These are phyloP conservation scores for Helianthus tuberosus DNA, from an alignment of 129 eudicot species.

Conservation along the genomic window DNA sequence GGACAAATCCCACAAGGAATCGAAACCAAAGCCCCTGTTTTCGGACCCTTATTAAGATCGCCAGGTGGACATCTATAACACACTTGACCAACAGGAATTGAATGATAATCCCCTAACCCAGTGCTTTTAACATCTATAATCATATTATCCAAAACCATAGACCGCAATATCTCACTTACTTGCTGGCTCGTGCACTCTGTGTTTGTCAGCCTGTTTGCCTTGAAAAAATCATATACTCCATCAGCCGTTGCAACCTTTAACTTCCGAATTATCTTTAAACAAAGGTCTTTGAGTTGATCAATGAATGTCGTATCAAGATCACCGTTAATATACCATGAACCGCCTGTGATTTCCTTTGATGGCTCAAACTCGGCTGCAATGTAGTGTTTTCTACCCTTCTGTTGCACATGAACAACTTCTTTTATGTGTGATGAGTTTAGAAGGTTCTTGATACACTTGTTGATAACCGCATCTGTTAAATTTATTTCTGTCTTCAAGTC, in stretches of 20 bases:
- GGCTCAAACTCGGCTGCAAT: conserved; percentile 81
- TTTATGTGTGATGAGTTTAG: conserved; percentile 39
- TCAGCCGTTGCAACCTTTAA: conserved; percentile 60
- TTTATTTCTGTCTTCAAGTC: conserved; percentile 53
- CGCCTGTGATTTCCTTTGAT: conserved; percentile 73
- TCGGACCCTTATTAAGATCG: conserved; percentile 35
- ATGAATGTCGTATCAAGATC: conserved; percentile 57
- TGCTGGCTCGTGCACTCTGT: conserved; percentile 51
- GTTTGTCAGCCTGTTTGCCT: conserved; percentile 3
- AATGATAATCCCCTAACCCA: conserved; percentile 68
- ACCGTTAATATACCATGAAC: conserved; percentile 78
- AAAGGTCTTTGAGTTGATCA: conserved; percentile 30
- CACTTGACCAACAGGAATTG: conserved; percentile 58
- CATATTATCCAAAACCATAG: conserved; percentile 73
- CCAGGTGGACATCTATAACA: conserved; percentile 66
- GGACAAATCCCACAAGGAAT: conserved; percentile 94
- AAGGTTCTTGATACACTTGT: conserved; percentile 48
- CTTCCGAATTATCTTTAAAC: conserved; percentile 31
- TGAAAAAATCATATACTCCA: conserved; percentile 40
- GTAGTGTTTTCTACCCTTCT: conserved; percentile 54
- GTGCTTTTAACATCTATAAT: conserved; percentile 76
- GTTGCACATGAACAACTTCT: conserved; percentile 59
- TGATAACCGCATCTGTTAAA: conserved; percentile 26
- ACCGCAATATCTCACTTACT: conserved; percentile 58
- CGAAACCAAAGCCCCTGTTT: conserved; percentile 58